A percentile compares a stretch with the other conserved stretches of the same genome.
phyloP scores from a whole-genome alignment of 129 eudicot species.

The Helichrysum umbraculigerum region DNA sequence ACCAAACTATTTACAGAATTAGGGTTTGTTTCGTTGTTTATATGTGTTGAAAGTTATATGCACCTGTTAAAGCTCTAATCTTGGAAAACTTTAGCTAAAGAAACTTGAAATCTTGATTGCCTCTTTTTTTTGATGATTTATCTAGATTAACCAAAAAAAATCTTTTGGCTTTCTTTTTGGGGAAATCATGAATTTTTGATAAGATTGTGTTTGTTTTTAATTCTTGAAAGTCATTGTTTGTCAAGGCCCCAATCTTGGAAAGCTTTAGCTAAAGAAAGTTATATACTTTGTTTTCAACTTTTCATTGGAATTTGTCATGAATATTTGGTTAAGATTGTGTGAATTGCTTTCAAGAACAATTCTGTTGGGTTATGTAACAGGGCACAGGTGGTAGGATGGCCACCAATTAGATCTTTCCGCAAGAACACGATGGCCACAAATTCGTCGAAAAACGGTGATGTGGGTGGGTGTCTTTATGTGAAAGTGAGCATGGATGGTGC shows the following conservation, averaged over 20 bases:
- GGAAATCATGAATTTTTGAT: neutral
- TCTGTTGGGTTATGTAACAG: slow-evolving; percentile 38
- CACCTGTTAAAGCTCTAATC: slow-evolving; percentile 3
- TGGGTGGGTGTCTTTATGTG: slow-evolving; percentile 71
- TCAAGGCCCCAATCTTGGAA: neutral
- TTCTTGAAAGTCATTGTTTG: slow-evolving; percentile 5
- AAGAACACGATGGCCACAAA: slow-evolving; percentile 84
- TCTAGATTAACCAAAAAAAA: neutral
- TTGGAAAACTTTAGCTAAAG: neutral
- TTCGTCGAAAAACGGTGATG: slow-evolving; percentile 40
- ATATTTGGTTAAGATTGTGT: slow-evolving; percentile 7
- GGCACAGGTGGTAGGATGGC: slow-evolving; percentile 98
- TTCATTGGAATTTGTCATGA: slow-evolving; percentile 1
- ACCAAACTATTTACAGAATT: neutral
- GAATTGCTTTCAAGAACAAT: slow-evolving; percentile 18
- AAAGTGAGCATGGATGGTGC: slow-evolving; percentile 99
- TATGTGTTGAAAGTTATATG: slow-evolving; percentile 30
- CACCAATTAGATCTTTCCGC: slow-evolving; percentile 88
- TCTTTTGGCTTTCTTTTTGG: neutral
- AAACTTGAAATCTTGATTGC: slow-evolving; percentile 17
- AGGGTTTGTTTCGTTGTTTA: neutral
- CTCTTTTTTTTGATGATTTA: neutral
- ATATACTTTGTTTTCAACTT: neutral
- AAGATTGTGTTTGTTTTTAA: neutral
- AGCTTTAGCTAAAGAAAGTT: slow-evolving; percentile 9